Percentiles rank a stretch among this genome's conserved stretches.
Evolutionary conservation across 495 filamentous ascomycete species (phyloP).

Genomic region (Penicillium chermesinum): DNA sequence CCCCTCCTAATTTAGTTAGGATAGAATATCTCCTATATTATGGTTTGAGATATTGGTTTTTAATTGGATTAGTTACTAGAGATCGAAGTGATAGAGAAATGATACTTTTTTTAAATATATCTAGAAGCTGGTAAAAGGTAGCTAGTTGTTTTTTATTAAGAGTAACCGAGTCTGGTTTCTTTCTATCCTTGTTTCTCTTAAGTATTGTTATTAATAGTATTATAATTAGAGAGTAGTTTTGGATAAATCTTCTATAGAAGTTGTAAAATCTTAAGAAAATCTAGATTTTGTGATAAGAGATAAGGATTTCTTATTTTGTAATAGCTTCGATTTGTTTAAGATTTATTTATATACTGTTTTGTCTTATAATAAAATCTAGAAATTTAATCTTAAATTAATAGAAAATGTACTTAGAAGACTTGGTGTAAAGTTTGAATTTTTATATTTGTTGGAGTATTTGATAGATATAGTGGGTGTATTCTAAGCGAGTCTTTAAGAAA

Average conservation of each 20-base stretch:
- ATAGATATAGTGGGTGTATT: background rate
- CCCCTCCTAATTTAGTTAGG: background rate
- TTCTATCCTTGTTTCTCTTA: conserved; percentile 1
- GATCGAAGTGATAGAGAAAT: too few relatives aligned
- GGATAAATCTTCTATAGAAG: conserved; percentile 3
- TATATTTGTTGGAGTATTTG: background rate
- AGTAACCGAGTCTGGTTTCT: background rate
- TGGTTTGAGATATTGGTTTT: background rate
- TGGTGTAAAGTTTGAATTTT: background rate
- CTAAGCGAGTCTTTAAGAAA: background rate
- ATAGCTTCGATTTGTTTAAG: background rate
- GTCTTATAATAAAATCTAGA: background rate
- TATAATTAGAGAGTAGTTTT: conserved; percentile 1
- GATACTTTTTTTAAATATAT: background rate
- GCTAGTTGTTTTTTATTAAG: background rate
- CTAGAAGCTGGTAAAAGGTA: background rate
- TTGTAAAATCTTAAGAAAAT: background rate
- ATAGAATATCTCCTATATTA: background rate
- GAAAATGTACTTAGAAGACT: background rate
- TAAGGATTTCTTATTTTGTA: background rate
- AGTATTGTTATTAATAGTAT: conserved; percentile 5
- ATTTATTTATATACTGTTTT: background rate
- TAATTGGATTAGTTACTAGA: background rate
- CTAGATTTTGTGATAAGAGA: too few relatives aligned
- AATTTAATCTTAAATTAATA: background rate